Evolutionary conservation across 1,139 yeast species (phyloP), one percentile per base, ranked within the genome.

Genomic region (Kurtzmaniella natalensis): DNA sequence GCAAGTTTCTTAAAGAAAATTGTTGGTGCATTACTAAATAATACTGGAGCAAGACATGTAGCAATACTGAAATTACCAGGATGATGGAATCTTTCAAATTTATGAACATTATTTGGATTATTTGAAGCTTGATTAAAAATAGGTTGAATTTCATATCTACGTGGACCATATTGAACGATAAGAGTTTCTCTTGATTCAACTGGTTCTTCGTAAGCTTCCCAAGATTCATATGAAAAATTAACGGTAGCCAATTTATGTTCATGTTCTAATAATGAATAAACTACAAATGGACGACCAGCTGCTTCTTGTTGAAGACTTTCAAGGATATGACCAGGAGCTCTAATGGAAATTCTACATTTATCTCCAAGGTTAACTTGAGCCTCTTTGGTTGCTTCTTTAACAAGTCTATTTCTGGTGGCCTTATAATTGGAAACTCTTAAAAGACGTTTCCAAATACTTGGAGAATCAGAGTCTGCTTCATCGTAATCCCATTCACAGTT

Each of bases 91-190:
- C 86, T 75, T 55, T 87, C 94, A 50, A 73, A 81, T 55, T 87
- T 89, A 59, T 87, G 89, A 21, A 89, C 95, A 49, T 87, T 85
- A 56, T 89, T 89, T 33, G 87, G 64, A 38, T 81, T 79, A 49
- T 79, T 81, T 9, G 87, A 72, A 7, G 81, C 82, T 47, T 84
- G 87, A 35, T 94, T 86, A 63, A 83, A 89, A 28, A 85, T 53
- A 13, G 99, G 99, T 37, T 78, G 70, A 34, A 92, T 83, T n/a
- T 77, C 69, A 56, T 86, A 80, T 50, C 98, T 76, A 59, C 98
- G 78, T 34, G 92, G 87, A 16, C 98, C 99, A 53, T 88, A 88
- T 61, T 92, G 97, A 11, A 86, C 92, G 37, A 89, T 68, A 43
- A 94, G 64, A 14, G 79, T 62, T 32, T 85, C 94, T 45, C 81